phyloP scores from a whole-genome alignment of 2,329 filamentous ascomycete species.

The Diaporthe ampelina region DNA sequence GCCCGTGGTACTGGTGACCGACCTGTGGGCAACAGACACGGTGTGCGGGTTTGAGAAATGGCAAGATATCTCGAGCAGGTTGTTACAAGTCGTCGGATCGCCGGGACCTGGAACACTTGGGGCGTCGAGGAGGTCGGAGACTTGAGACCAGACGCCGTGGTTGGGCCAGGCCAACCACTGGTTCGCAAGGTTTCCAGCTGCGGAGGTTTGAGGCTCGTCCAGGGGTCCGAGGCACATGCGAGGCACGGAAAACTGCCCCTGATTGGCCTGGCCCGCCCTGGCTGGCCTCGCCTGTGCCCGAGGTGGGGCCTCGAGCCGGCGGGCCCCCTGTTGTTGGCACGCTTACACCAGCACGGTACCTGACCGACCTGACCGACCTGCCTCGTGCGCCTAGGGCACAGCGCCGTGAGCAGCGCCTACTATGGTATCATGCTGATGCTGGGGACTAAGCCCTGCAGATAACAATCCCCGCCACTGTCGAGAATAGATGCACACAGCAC shows the following conservation, averaged over 20 bases:
- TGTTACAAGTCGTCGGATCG: conserved; percentile 38
- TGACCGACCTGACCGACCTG: no score
- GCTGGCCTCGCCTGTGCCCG: conserved; percentile 5
- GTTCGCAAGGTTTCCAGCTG: conserved; percentile 18
- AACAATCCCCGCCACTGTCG: no score
- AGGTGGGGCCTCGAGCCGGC: not conserved
- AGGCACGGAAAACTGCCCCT: not conserved
- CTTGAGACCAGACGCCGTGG: conserved; percentile 33
- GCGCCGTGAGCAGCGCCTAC: no score
- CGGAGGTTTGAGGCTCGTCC: conserved; percentile 19
- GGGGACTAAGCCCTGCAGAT: no score
- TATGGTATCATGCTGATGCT: no score
- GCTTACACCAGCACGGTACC: no score
- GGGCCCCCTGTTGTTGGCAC: no score
- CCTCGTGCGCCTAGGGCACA: no score
- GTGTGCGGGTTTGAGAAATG: conserved; percentile 26
- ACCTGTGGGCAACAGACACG: no score
- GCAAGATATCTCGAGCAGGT: no score
- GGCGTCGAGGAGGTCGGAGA: conserved; percentile 40
- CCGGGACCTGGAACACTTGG: conserved; percentile 40
- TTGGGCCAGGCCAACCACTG: not conserved
- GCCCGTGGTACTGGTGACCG: conserved; percentile 20
- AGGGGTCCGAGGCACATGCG: conserved; percentile 1
- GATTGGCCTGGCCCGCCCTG: not conserved
- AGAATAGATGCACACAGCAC: no score